Evolutionary conservation across 257 asterid genomes (phyloP).

Genomic region (Anisodus tanguticus): DNA sequence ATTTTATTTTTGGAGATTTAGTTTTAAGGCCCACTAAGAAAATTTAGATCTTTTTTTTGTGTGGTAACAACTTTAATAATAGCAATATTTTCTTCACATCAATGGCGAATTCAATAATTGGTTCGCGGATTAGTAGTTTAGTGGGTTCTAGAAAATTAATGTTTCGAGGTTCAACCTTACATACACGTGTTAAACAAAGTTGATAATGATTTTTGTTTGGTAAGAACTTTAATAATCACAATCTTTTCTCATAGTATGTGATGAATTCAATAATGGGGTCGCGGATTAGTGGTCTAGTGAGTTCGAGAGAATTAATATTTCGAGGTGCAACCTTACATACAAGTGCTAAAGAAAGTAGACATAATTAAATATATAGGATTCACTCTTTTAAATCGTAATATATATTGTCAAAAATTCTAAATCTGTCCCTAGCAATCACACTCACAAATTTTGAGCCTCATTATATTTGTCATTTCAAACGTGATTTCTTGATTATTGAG

Average conservation of each 20-base stretch:
- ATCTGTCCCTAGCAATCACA: too few species aligned
- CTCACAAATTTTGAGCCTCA: background rate
- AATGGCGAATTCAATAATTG: background rate
- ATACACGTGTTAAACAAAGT: background rate
- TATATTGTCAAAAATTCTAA: background rate
- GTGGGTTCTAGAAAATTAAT: background rate
- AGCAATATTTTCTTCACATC: background rate
- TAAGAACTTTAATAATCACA: too few species aligned
- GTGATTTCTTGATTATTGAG: slow-evolving; percentile 12
- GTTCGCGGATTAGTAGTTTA: background rate
- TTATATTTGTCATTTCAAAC: background rate
- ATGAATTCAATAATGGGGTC: background rate
- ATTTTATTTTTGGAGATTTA: slow-evolving; percentile 6
- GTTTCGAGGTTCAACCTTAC: background rate
- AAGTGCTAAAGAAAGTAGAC: background rate
- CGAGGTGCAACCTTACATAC: background rate
- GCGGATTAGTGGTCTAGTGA: background rate
- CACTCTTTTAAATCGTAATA: background rate
- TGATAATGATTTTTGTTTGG: too few species aligned
- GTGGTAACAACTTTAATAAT: background rate
- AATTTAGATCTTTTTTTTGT: background rate
- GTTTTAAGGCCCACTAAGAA: background rate
- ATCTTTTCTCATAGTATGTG: too few species aligned
- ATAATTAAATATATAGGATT: background rate
- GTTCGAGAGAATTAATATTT: background rate